Conservation (phyloP, 2,329 filamentous ascomycete genomes). For the Chrysoporthe puriensis region DNA sequence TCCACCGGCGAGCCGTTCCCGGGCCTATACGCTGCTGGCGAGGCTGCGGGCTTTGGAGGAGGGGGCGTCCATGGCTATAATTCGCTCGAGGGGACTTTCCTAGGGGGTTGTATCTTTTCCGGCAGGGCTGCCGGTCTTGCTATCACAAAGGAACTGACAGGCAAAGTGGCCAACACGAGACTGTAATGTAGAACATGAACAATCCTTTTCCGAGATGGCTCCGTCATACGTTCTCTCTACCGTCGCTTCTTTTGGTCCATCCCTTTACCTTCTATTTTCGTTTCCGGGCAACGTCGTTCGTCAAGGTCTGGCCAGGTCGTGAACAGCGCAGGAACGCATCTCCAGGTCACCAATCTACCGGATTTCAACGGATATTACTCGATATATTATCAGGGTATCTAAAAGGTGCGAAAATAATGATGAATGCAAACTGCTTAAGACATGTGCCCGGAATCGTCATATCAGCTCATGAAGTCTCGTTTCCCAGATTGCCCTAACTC, state of each 20-base stretch:
- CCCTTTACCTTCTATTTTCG: background rate
- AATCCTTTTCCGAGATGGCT: background rate
- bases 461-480: background rate
- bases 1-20: slow-evolving; percentile 53
- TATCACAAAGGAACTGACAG: slow-evolving; percentile 52
- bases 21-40: slow-evolving; percentile 63
- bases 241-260: no score
- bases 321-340: no score
- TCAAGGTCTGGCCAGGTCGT: no score
- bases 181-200: slow-evolving; percentile 9
- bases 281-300: background rate
- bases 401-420: background rate
- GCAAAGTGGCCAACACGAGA: slow-evolving; percentile 16
- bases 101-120: slow-evolving; percentile 67
- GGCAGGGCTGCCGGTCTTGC: slow-evolving; percentile 59
- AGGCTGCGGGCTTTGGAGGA: slow-evolving; percentile 64
- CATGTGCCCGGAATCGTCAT: background rate
- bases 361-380: background rate
- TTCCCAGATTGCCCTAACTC: background rate
- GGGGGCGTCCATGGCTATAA: slow-evolving; percentile 66
- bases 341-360: no score
- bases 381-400: slow-evolving; percentile 10
- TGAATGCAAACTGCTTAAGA: background rate
- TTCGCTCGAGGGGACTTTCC: slow-evolving; percentile 64
- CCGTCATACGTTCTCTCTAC: no score